A percentile compares a stretch with the other conserved stretches of the same genome.
Conservation (phyloP, 2,329 filamentous ascomycete species). For the Mycosphaerella arachidis region DNA sequence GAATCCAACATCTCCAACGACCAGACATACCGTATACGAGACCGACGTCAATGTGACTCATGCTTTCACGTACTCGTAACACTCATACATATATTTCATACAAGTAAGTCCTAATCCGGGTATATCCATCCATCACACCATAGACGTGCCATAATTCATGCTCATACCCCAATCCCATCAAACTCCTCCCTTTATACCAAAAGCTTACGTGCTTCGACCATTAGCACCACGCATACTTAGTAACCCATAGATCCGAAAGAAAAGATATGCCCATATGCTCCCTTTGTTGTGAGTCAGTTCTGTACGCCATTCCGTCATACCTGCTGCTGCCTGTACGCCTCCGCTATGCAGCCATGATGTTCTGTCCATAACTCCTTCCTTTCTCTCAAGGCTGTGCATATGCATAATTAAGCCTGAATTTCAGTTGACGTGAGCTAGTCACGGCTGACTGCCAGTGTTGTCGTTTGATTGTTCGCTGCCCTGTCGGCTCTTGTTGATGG, state of each 20-base stretch:
- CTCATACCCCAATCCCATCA: conserved; percentile 1
- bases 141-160: conserved; percentile 4
- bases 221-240: neutral
- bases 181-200: neutral
- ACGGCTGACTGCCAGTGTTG: conserved; percentile 12
- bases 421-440: conserved; percentile 6
- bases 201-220: neutral
- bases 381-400: neutral
- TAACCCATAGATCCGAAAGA: neutral
- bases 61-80: neutral
- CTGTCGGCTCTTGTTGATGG: conserved; percentile 25
- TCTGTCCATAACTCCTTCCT: neutral
- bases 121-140: neutral
- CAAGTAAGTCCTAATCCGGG: conserved; percentile 1
- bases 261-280: neutral
- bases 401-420: neutral
- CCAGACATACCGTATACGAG: no score
- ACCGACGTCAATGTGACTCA: no score
- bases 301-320: neutral
- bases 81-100: neutral
- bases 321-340: neutral
- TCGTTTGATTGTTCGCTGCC: conserved; percentile 23
- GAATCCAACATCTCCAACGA: no score
- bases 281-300: neutral
- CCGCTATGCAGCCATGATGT: neutral